phyloP scores from a whole-genome alignment of 345 rosid species.

The Rhodamnia argentea region DNA sequence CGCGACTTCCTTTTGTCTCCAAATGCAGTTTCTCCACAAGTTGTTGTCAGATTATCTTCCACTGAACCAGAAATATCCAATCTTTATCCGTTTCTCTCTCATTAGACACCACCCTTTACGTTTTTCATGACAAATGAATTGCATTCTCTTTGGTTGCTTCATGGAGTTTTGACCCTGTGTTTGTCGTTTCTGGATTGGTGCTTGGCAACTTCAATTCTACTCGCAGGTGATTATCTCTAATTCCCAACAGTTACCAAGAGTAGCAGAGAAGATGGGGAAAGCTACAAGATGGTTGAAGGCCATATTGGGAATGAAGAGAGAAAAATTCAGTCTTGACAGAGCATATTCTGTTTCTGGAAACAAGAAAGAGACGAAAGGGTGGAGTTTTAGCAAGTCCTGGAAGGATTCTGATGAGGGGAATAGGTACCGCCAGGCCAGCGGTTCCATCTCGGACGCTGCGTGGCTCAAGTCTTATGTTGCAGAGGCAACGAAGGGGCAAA shows the following conservation, averaged over 20 bases:
- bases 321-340: background rate
- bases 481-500: slow-evolving; percentile 41
- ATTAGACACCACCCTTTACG: background rate
- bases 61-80: slow-evolving; percentile 4
- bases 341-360: slow-evolving; percentile 4
- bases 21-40: slow-evolving; percentile 69
- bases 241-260: background rate
- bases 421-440: background rate
- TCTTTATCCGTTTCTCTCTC: slow-evolving; percentile 9
- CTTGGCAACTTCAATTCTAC: background rate
- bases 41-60: slow-evolving; percentile 48
- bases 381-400: slow-evolving; percentile 34
- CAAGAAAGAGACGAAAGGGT: slow-evolving; percentile 35
- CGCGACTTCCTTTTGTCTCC: slow-evolving; percentile 37
- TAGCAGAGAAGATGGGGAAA: slow-evolving; percentile 39
- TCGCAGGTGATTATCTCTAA: background rate
- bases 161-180: background rate
- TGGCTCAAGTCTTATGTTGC: slow-evolving; percentile 27
- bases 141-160: background rate
- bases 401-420: background rate
- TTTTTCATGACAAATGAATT: background rate
- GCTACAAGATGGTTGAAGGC: slow-evolving; percentile 69
- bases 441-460: slow-evolving; percentile 6
- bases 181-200: background rate
- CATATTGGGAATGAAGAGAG: slow-evolving; percentile 50